Base-by-base conservation (phyloP, 73 alveolate genomes). In the Paramecium sexaurelia region DNA sequence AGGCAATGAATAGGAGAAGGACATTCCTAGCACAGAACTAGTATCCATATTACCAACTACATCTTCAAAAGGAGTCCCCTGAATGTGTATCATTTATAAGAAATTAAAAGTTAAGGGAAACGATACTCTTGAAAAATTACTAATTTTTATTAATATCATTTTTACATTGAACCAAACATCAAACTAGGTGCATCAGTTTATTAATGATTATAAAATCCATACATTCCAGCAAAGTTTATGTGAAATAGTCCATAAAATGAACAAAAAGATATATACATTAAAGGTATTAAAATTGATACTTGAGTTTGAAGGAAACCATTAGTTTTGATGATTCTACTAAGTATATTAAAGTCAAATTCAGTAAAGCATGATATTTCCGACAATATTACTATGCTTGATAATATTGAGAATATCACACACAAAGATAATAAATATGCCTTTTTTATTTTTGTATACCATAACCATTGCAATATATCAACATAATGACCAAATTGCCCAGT, bases 61-160 rank as follows among this genome's bases (percentile, higher is more conserved):
- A 55, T 71, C 73, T 26, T 37, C 75, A 55, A 75, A 88, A 24
- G 91, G 85, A n/a, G 94, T 88, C 1, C 73, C 83, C 37, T 37
- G 26, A 22, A 88, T 69, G 27, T 66, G 66, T 17, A 69, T 20
- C 90, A 88, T 66, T 71, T 88, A n/a, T 22, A 88, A 27, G 19
- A 88, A 67, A 69, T 88, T 88, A 17, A 32, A 88, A 0, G 91
- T 47, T 11, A 88, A 69, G 0, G 94, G 94, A 40, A 82, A 75
- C 10, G 91, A 68, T 33, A 88, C 94, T 88, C 94, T 69, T 2
- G 94, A 88, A 41, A 88, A 88, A 88, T 88, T 88, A 5, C 94
- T 88, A 40, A 56, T 29, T 29, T 8, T 55, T 33, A 17, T 55
- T 10, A 5, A 7, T 3, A n/a, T 2, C 9, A 75, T 41, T 19